Base-by-base conservation (phyloP, 176 grass and related monocot genomes). In the Musa schizocarpa region DNA sequence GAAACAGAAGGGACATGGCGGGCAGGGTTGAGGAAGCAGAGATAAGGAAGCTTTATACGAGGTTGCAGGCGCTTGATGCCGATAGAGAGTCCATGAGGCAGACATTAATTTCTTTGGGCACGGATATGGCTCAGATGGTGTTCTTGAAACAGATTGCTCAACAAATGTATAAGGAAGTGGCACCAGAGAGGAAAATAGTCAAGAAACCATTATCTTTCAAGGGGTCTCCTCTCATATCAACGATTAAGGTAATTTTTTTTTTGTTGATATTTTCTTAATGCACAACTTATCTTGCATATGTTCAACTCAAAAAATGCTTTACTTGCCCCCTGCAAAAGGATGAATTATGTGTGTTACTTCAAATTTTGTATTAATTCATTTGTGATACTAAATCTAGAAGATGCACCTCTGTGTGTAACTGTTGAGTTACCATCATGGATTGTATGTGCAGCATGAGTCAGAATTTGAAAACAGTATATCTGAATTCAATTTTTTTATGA, bases 1-100 rank as follows among this genome's bases (percentile, higher is more conserved):
- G 77, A 43, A 73, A 70, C 25, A 80, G 83, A 14, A 82, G 71
- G 61, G 73, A 81, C 12, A 67, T 2, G 49, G 66, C 20, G 0
- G 66, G 53, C 0, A 54, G 80, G 76, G 51, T 69, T 0, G 84
- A 87, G 54, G 90, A 91, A 61, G 82, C 73, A 24, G 84, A 91
- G 68, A 91, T 98, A 21, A 78, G 68, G 27, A 80, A 87, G 80
- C 86, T 98, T 62, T 89, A 80, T 13, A 80, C 80, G 9, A 87
- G 88, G 68, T 16, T 98, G 78, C 88, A 75, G 26, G 90, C 76
- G 11, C 78, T 91, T 3, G 90, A 93, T 69, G 90, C 90, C 0
- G 90, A 94, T 56, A 80, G 88, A 65, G 95, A 98, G 77, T 85
- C 88, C 0, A 87, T 98, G 90, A 83, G 77, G 11, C 82, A 91